Base-by-base conservation (phyloP, 371 early-diverging fungal species). In the Haplosporangium sp. region DNA sequence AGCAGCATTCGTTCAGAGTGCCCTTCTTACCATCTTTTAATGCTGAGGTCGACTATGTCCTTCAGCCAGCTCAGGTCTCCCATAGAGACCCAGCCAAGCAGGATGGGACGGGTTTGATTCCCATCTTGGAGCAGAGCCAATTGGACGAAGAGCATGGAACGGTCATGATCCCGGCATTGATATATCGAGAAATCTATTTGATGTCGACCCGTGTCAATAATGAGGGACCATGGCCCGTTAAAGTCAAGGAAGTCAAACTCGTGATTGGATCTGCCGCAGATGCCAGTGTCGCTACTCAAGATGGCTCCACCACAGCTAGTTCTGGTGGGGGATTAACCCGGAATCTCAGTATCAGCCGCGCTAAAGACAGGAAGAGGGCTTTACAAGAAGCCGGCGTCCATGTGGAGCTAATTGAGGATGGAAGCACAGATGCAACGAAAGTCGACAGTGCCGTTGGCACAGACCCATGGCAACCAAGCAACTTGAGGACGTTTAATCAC, bases 181-280 rank as follows among this genome's bases (percentile, higher is more conserved):
- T 62, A 1, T 69, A 69, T 9, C 48, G 55, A 18, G 73, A 79
- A 23, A 23, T 52, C 9, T 79, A 79, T 16, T 42, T 79, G 54
- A 58, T 79, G 64, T 69, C 80, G 14, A 73, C 80, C 5, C 61
- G 73, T 10, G 62, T 79, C 42, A 72, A 73, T 42, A 79, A 73
- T 36, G 80, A 79, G 29, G 80, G 80, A 5, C 73, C 80, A 0
- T 79, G 80, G 80, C 69, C 73, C 1, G 69, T 79, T 6, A 62
- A 79, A 42, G 73, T 79, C 52, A 60, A 66, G 43, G 80, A 73
- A n/a, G 80, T 79, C 18, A 68, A 57, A 37, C 69, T 79, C 13
- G 43, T 73, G 13, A 51, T 69, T 12, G 60, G 65, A 16, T 63
- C 77, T 14, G 56, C 63, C 0, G 36, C 42, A 2, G 62, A 69